Conservation (phyloP, 345 rosid species). For the Camelina neglecta region DNA sequence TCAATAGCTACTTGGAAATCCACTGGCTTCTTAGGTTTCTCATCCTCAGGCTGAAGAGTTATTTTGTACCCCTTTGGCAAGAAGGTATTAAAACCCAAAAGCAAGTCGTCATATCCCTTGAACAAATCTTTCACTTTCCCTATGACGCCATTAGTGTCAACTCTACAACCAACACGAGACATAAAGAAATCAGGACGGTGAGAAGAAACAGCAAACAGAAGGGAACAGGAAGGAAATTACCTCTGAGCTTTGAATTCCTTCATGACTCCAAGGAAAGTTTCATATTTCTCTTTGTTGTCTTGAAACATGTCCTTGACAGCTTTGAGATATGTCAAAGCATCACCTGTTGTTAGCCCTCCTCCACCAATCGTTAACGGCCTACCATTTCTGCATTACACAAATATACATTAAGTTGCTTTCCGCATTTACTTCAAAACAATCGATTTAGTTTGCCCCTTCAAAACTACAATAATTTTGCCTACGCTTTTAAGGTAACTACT, state of each 20-base stretch:
- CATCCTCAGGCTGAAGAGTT: conserved; percentile 68
- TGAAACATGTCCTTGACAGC: conserved; percentile 87
- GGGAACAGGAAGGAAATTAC: conserved; percentile 42
- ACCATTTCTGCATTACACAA: conserved; percentile 60
- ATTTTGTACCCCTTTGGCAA: conserved; percentile 92
- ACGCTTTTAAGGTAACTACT: neutral
- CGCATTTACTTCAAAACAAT: neutral
- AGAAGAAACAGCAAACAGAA: conserved; percentile 14
- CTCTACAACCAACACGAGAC: conserved; percentile 51
- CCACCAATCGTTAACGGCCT: conserved; percentile 58
- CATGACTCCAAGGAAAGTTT: conserved; percentile 92
- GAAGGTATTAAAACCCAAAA: conserved; percentile 96
- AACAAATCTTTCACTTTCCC: conserved; percentile 89
- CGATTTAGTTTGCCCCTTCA: neutral
- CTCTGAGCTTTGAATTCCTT: conserved; percentile 97
- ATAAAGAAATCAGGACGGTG: conserved; percentile 10
- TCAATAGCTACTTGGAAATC: conserved; percentile 88
- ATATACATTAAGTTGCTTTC: neutral
- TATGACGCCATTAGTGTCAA: conserved; percentile 92
- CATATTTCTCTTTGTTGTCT: conserved; percentile 84
- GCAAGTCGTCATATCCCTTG: conserved; percentile 81
- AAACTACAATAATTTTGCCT: neutral
- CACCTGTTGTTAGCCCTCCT: conserved; percentile 76
- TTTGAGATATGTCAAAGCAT: conserved; percentile 89
- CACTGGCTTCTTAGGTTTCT: conserved; percentile 76